These are phyloP conservation scores for Phoenix roebelenii DNA, from an alignment of 176 grass and related monocot species.

Conservation along the genomic window DNA sequence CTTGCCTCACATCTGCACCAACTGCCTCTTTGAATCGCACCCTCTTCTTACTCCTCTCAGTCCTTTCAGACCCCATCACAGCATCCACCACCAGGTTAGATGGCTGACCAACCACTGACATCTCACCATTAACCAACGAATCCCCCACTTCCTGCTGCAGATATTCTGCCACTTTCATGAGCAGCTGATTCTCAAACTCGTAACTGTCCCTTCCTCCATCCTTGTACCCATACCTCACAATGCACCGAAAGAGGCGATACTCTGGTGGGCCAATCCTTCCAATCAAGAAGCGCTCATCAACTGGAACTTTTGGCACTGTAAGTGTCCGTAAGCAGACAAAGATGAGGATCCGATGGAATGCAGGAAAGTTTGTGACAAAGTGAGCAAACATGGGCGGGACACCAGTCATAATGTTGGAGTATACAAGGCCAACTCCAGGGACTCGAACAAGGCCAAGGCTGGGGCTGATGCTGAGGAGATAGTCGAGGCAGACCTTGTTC, in stretches of 20 bases:
- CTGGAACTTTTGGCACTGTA: conserved; percentile 56
- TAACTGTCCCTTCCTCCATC: conserved; percentile 52
- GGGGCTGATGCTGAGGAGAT: conserved; percentile 47
- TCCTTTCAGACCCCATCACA: conserved; percentile 20
- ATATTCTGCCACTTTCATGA: conserved; percentile 71
- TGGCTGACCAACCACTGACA: conserved; percentile 28
- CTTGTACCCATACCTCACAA: conserved; percentile 75
- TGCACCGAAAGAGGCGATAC: conserved; percentile 45
- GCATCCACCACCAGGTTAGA: conserved; percentile 18
- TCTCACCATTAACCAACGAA: conserved; percentile 20
- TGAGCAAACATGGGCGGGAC: conserved; percentile 83
- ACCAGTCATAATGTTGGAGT: conserved; percentile 38
- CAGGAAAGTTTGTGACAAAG: conserved; percentile 94
- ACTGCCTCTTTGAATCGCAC: conserved; percentile 34
- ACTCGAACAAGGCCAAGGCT: conserved; percentile 60
- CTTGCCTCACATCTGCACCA: conserved; percentile 16
- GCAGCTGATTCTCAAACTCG: conserved; percentile 74
- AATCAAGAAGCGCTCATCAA: conserved; percentile 49
- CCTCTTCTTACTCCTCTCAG: conserved; percentile 23
- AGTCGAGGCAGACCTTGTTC: conserved; percentile 65
- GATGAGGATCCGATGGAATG: conserved; percentile 72
- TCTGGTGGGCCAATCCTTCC: conserved; percentile 45
- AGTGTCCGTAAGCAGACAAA: conserved; percentile 72
- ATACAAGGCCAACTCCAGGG: conserved; percentile 63
- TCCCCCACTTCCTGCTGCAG: conserved; percentile 31